Evolutionary conservation across 345 rosid species (phyloP).

Genomic region (Clarkia xantiana): DNA sequence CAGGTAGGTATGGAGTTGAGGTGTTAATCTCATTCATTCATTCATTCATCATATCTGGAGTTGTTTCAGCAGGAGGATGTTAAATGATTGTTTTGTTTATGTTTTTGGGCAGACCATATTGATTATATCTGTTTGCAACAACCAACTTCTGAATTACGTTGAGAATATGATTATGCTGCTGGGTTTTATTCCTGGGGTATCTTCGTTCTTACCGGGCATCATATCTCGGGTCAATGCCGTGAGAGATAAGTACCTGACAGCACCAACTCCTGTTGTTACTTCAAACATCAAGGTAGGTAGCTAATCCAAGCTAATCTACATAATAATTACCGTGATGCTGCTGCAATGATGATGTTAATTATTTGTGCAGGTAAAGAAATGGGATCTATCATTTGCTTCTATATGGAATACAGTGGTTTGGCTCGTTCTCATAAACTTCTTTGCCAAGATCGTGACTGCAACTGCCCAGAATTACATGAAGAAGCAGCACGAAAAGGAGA

Average conservation of each 20-base stretch:
- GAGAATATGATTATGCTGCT: conserved; percentile 86
- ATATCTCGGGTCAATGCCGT: conserved; percentile 36
- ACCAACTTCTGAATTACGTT: conserved; percentile 86
- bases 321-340: no score
- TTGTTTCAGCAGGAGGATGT: no score
- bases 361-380: conserved; percentile 37
- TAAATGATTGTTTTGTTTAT: background rate
- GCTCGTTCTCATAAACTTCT: conserved; percentile 91
- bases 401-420: conserved; percentile 89
- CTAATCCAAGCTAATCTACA: no score
- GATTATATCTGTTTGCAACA: conserved; percentile 81
- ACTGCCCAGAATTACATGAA: conserved; percentile 68
- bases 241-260: conserved; percentile 55
- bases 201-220: conserved; percentile 44
- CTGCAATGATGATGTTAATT: no score
- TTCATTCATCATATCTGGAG: no score
- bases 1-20: no score
- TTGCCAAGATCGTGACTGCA: conserved; percentile 57
- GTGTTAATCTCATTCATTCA: no score
- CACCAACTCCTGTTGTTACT: conserved; percentile 28
- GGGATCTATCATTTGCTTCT: conserved; percentile 72
- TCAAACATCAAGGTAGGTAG: conserved; percentile 66
- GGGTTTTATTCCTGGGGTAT: conserved; percentile 60
- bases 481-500: conserved; percentile 53
- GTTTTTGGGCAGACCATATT: conserved; percentile 69